A percentile compares a stretch with the other conserved stretches of the same genome.
Conservation (phyloP, 2,329 filamentous ascomycete species). For the Colletotrichum trifolii region DNA sequence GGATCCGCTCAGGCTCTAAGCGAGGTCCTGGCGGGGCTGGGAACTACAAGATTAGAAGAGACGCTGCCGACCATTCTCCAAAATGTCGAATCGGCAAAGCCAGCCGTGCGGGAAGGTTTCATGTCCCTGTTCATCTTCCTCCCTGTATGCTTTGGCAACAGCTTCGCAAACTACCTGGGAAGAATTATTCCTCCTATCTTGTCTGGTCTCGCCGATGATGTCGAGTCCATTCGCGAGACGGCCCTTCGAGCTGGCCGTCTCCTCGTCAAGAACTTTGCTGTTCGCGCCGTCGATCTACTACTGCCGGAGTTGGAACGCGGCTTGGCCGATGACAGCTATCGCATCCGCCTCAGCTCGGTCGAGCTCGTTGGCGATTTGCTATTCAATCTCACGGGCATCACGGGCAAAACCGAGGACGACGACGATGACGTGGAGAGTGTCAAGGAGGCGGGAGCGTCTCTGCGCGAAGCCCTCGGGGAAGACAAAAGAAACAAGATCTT, state of each 20-base stretch:
- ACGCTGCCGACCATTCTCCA: constrained; percentile 95
- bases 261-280: constrained; percentile 98
- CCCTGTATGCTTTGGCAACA: constrained; percentile 98
- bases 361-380: constrained; percentile 96
- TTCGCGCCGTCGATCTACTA: constrained; percentile 91
- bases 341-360: constrained; percentile 97
- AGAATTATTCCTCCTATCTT: constrained; percentile 96
- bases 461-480: constrained; percentile 92
- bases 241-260: constrained; percentile 92
- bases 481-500: constrained; percentile 97
- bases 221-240: constrained; percentile 97
- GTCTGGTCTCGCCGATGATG: constrained; percentile 91
- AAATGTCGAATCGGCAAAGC: constrained; percentile 91
- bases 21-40: constrained; percentile 94
- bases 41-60: constrained; percentile 92
- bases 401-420: constrained; percentile 78
- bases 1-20: constrained; percentile 96
- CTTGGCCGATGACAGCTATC: constrained; percentile 96
- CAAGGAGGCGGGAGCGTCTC: constrained; percentile 89
- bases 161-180: constrained; percentile 94
- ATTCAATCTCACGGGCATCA: constrained; percentile 97
- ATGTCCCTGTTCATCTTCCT: constrained; percentile 99
- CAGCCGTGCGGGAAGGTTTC: constrained; percentile 94
- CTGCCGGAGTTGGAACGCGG: constrained; percentile 95
- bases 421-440: constrained; percentile 81